Conservation (phyloP, 495 filamentous ascomycete genomes). For the Talaromyces thailandensis region DNA sequence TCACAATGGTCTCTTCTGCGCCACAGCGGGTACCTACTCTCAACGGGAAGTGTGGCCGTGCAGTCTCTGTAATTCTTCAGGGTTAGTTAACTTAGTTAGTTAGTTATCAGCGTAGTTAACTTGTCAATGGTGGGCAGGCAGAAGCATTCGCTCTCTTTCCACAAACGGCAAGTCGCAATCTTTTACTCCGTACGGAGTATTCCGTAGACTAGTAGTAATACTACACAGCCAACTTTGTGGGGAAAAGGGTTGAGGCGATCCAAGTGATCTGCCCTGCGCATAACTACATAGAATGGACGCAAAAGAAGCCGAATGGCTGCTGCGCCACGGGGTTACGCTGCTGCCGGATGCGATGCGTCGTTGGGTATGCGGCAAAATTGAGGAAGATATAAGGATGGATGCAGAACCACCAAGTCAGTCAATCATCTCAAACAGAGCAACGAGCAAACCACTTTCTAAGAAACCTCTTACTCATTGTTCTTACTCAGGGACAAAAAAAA, state of each 20-base stretch:
- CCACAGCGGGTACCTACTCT: not conserved
- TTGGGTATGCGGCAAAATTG: not conserved
- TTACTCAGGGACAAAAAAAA: not conserved
- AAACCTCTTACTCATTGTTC: not conserved
- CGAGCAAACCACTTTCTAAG: not conserved
- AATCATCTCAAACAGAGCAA: not conserved
- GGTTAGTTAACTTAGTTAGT: no score
- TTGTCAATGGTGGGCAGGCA: not conserved
- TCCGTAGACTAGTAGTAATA: not conserved
- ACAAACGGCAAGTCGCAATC: not conserved
- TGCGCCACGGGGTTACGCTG: not conserved
- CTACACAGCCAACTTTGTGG: slow-evolving; percentile 2
- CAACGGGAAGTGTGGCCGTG: not conserved
- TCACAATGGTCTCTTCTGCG: not conserved
- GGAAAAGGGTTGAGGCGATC: not conserved
- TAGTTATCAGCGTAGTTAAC: not conserved
- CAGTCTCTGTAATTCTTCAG: not conserved
- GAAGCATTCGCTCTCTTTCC: not conserved
- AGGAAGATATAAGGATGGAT: not conserved
- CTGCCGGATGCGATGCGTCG: not conserved
- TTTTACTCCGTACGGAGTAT: no score
- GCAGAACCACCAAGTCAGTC: not conserved
- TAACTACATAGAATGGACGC: not conserved
- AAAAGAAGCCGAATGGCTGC: not conserved
- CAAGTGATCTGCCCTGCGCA: not conserved